Conservation (phyloP, 306 rosid species). For the Citrullus amarus region DNA sequence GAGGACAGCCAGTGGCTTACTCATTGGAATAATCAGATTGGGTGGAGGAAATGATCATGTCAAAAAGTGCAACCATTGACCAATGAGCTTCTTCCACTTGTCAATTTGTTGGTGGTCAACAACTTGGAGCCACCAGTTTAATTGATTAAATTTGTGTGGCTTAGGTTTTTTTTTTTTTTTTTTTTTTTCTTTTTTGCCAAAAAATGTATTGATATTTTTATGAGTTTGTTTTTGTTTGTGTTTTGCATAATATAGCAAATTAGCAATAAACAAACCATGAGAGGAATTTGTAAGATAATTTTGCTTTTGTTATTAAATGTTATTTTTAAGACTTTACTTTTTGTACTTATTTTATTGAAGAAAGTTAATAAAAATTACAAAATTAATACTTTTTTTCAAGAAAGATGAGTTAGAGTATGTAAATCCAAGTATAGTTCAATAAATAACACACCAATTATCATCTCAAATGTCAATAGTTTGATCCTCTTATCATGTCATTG, state of each 20-base stretch:
- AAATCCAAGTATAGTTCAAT: too few relatives aligned
- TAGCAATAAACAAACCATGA: not conserved
- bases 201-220: not conserved
- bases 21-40: slow-evolving; percentile 6
- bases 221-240: not conserved
- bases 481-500: too few relatives aligned
- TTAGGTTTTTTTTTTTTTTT: not conserved
- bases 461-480: too few relatives aligned
- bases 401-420: too few relatives aligned
- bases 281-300: not conserved
- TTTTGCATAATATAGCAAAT: not conserved
- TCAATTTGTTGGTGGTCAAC: not conserved
- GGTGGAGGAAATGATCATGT: slow-evolving; percentile 11
- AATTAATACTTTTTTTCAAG: too few relatives aligned
- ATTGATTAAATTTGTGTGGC: not conserved
- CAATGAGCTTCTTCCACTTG: slow-evolving; percentile 10
- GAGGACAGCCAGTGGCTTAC: slow-evolving; percentile 1
- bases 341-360: too few relatives aligned
- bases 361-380: too few relatives aligned
- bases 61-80: slow-evolving; percentile 9
- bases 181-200: not conserved
- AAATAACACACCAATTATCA: too few relatives aligned
- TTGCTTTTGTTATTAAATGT: not conserved
- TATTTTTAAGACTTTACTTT: not conserved
- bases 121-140: slow-evolving; percentile 3